These are phyloP conservation scores for Populus tomentosa DNA, from an alignment of 441 rosid genomes.

Conservation along the genomic window DNA sequence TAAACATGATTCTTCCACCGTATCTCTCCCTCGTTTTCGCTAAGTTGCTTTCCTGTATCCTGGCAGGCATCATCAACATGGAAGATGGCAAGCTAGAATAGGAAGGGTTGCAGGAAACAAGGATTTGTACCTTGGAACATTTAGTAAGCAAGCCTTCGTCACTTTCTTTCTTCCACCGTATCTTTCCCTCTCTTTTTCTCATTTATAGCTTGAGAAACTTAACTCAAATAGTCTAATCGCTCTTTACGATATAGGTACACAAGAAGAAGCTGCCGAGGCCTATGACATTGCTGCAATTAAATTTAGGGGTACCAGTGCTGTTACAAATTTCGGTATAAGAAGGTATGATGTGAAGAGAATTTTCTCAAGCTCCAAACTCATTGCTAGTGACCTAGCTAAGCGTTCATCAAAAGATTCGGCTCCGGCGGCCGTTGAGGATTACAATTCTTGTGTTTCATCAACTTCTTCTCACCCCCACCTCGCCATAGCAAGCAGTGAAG, in stretches of 20 bases:
- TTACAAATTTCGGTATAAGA: constrained; percentile 78
- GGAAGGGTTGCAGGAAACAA: constrained; percentile 99
- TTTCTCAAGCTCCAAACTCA: constrained; percentile 54
- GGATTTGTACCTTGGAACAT: constrained; percentile 93
- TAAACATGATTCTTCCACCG: background rate
- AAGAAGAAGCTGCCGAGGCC: constrained; percentile 99
- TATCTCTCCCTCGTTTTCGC: background rate
- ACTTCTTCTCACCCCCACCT: constrained; percentile 22
- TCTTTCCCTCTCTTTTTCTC: too few relatives aligned
- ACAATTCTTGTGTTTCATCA: constrained; percentile 28
- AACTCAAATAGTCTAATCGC: background rate
- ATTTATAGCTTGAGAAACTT: background rate
- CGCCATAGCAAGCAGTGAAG: constrained; percentile 29
- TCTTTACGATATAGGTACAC: constrained; percentile 48
- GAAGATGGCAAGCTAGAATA: constrained; percentile 97
- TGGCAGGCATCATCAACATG: constrained; percentile 90
- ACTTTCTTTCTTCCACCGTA: background rate
- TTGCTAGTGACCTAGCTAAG: constrained; percentile 63
- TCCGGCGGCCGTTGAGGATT: constrained; percentile 24
- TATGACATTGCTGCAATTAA: constrained; percentile 90
- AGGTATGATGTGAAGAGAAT: constrained; percentile 67
- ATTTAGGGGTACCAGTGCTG: constrained; percentile 86
- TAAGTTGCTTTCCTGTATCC: background rate
- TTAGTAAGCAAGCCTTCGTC: constrained; percentile 41
- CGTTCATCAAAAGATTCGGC: constrained; percentile 33